These are phyloP conservation scores for Oidium heveae DNA, from an alignment of 2,329 filamentous ascomycete genomes.

Conservation along the genomic window DNA sequence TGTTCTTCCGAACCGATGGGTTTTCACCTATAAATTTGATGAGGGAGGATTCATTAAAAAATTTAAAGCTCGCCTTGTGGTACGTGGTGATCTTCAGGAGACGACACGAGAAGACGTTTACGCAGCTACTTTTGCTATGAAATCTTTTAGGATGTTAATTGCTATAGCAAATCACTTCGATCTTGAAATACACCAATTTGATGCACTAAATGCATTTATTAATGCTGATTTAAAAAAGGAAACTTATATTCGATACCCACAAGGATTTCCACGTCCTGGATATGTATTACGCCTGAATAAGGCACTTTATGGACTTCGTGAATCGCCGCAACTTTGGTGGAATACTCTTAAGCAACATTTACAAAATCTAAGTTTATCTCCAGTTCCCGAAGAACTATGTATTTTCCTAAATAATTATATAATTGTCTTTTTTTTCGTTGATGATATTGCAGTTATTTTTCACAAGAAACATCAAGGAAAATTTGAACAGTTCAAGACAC, in stretches of 20 bases:
- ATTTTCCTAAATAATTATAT: neutral
- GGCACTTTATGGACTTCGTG: neutral
- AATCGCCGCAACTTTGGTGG: neutral
- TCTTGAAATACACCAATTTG: neutral
- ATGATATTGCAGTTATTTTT: neutral
- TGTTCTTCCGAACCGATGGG: neutral
- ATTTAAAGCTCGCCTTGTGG: neutral
- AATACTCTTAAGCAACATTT: neutral
- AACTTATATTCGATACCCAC: neutral
- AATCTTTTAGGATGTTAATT: neutral
- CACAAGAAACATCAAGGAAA: neutral
- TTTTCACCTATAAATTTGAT: neutral
- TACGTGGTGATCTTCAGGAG: neutral
- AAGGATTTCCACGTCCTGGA: neutral
- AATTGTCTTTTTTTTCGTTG: neutral
- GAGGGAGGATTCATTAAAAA: neutral
- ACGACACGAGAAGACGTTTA: neutral
- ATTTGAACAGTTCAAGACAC: neutral
- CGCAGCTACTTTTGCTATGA: neutral
- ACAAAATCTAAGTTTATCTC: neutral
- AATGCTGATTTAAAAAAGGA: constrained; percentile 1
- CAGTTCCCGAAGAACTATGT: neutral
- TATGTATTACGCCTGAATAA: neutral
- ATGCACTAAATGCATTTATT: neutral
- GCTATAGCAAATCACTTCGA: neutral